Evolutionary conservation across 2,329 filamentous ascomycete species (phyloP).

Genomic region (Pseudopithomyces chartarum): DNA sequence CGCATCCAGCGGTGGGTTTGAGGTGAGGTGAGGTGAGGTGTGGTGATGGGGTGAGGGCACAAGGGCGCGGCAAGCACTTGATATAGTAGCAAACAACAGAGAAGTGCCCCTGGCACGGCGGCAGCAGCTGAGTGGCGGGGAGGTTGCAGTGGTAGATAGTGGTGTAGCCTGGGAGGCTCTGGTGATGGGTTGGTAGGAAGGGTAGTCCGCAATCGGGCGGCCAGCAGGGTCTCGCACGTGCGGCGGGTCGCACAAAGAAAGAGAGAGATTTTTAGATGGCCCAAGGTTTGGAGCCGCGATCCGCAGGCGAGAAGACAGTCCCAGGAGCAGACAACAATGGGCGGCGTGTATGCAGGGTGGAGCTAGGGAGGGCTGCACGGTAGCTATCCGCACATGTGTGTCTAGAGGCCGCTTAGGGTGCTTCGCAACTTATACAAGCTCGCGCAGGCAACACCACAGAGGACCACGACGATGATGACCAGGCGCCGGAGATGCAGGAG

Average conservation of each 20-base stretch:
- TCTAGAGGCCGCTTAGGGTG: slow-evolving; percentile 1
- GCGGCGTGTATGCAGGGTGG: background rate
- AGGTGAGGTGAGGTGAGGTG: slow-evolving; percentile 5
- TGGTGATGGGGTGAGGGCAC: slow-evolving; percentile 8
- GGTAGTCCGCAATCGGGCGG: slow-evolving; percentile 26
- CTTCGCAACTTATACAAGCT: slow-evolving; percentile 8
- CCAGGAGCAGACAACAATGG: background rate
- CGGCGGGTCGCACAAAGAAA: slow-evolving; percentile 11
- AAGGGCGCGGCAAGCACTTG: slow-evolving; percentile 17
- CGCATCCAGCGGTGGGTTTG: slow-evolving; percentile 23
- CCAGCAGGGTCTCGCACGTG: slow-evolving; percentile 25
- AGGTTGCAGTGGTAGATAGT: slow-evolving; percentile 25
- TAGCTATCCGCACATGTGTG: background rate
- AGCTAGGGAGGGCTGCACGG: background rate
- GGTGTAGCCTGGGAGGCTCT: slow-evolving; percentile 10
- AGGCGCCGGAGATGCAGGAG: slow-evolving; percentile 42
- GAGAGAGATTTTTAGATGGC: slow-evolving; percentile 18
- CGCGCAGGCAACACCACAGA: slow-evolving; percentile 2
- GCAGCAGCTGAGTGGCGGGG: slow-evolving; percentile 16
- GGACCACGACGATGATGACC: slow-evolving; percentile 15
- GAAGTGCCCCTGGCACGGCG: slow-evolving; percentile 17
- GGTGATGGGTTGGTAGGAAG: slow-evolving; percentile 11
- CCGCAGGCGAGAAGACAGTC: background rate
- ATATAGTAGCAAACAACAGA: slow-evolving; percentile 28
- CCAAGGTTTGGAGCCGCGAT: slow-evolving; percentile 3